Evolutionary conservation across 2,329 filamentous ascomycete genomes (phyloP).

Genomic region (Diaporthe vaccinii): DNA sequence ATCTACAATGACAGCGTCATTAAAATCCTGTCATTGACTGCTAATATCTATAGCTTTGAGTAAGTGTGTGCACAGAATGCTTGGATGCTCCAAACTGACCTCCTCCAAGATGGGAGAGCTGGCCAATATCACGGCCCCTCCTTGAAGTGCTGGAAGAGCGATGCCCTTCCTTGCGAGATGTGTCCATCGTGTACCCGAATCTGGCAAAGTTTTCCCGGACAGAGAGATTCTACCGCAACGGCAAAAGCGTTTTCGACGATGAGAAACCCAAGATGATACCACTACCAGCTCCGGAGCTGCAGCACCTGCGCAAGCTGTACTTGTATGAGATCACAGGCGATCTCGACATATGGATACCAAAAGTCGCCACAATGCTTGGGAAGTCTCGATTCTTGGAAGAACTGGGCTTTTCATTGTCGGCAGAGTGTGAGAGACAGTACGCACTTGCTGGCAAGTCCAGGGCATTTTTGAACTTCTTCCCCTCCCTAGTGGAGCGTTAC

Average conservation of each 20-base stretch:
- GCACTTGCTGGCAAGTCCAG: not conserved
- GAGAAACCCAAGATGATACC: constrained; percentile 21
- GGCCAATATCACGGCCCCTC: constrained; percentile 29
- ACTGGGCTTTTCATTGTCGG: constrained; percentile 33
- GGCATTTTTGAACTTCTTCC: constrained; percentile 31
- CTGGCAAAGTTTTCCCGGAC: not conserved
- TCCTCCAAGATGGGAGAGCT: constrained; percentile 30
- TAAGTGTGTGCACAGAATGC: not conserved
- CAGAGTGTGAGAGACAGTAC: constrained; percentile 33
- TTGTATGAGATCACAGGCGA: constrained; percentile 34
- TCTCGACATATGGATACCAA: constrained; percentile 26
- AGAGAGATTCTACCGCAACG: constrained; percentile 18
- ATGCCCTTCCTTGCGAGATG: constrained; percentile 27
- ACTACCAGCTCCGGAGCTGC: constrained; percentile 18
- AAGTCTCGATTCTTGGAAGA: constrained; percentile 28
- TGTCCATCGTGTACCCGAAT: constrained; percentile 32
- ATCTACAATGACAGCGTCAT: constrained; percentile 32
- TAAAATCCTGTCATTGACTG: not conserved
- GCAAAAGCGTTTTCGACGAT: constrained; percentile 5
- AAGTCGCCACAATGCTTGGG: constrained; percentile 28
- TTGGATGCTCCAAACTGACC: not conserved
- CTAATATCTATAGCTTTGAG: constrained; percentile 26
- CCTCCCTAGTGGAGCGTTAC: constrained; percentile 13
- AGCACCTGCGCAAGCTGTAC: constrained; percentile 36
- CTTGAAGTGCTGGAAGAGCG: constrained; percentile 16